Evolutionary conservation across 2,329 filamentous ascomycete genomes (phyloP), one percentile per base, ranked within the genome.

Genomic region (Colletotrichum graminicola): DNA sequence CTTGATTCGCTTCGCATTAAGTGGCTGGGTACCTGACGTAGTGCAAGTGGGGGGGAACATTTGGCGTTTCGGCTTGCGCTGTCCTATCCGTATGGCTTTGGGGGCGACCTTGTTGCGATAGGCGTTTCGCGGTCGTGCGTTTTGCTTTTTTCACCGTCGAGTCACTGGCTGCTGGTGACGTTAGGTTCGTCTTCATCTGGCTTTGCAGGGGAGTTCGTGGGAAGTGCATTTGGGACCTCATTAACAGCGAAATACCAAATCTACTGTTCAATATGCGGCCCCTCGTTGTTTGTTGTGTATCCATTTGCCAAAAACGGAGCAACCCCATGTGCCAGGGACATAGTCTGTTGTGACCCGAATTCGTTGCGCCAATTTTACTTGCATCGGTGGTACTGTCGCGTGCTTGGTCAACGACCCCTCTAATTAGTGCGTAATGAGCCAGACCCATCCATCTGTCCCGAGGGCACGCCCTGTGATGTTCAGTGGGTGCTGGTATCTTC

Each of bases 211-310:
- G 61, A 71, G 70, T 72, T 72, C 70, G 67, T 51, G 55, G 70
- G 62, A 69, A 66, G 56, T 59, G 70, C 67, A 72, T 70, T 62
- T 66, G 47, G 61, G 60, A 23, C 23, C 47, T 55, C 49, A 63
- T 60, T n/a, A 66, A 43, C 61, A 71, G 70, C 70, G 70, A 66
- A 71, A 72, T 72, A 72, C 70, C 70, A 72, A 71, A 70, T 66
- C 34, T 71, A 43, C 32, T 52, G 56, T 45, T 36, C 51, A 36
- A 51, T 29, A 71, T 70, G 56, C 55, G 49, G 51, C 61, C 67
- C 61, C 49, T 21, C 23, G 16, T 36, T 65, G 49, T 57, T 56
- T 65, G 23, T 21, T 49, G 36, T 56, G 49, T 36, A 63, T 32
- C 32, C 34, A 69, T n/a, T 16, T 63, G 55, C 60, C 14, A 64